Conservation (phyloP, 257 asterid species). For the Primulina tabacum region DNA sequence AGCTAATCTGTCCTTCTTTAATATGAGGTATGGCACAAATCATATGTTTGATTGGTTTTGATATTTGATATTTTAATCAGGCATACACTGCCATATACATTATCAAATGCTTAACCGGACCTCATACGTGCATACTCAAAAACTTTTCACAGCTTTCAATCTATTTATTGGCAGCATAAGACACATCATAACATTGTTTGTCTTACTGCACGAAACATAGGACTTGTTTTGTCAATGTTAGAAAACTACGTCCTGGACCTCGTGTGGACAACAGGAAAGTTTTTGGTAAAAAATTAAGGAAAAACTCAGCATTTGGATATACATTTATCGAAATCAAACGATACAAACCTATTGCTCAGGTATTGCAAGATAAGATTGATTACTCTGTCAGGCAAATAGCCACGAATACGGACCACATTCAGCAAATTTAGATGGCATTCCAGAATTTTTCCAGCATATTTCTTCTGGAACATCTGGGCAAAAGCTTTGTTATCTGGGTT, state of each 20-base stretch:
- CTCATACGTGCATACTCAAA: background rate
- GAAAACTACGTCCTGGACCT: background rate
- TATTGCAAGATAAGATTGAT: slow-evolving; percentile 92
- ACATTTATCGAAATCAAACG: slow-evolving; percentile 1
- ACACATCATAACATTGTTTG: background rate
- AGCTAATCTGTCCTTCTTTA: too few species aligned
- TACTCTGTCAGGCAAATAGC: slow-evolving; percentile 94
- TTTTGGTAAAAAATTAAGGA: background rate
- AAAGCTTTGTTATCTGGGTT: slow-evolving; percentile 90
- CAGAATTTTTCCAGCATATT: slow-evolving; percentile 87
- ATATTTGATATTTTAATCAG: too few species aligned
- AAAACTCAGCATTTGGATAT: background rate
- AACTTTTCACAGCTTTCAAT: background rate
- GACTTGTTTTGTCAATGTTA: background rate
- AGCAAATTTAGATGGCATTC: slow-evolving; percentile 89
- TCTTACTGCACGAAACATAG: background rate
- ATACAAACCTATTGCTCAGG: slow-evolving; percentile 78
- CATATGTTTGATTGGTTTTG: too few species aligned
- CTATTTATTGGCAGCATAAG: background rate
- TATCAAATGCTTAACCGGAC: too few species aligned
- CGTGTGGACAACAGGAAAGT: background rate
- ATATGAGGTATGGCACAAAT: too few species aligned
- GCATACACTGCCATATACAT: too few species aligned
- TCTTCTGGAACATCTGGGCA: slow-evolving; percentile 98
- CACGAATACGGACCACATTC: slow-evolving; percentile 83